Evolutionary conservation across 768 basidiomycete genomes (phyloP), one percentile per base, ranked within the genome.

Genomic region (Artomyces pyxidatus): DNA sequence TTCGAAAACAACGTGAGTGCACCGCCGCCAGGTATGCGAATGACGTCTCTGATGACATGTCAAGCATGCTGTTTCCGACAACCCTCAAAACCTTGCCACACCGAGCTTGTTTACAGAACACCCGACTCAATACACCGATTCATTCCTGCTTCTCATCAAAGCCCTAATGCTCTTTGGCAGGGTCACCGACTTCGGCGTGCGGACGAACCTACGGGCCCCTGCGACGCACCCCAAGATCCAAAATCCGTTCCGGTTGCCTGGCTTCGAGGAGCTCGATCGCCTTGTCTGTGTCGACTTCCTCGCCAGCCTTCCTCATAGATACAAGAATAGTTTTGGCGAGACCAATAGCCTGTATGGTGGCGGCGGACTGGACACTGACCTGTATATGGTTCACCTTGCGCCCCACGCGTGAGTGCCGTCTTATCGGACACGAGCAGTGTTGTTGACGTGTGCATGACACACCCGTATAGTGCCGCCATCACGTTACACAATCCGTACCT

Each of bases 401-500:
- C 89, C 89, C 17, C 83, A 92, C 61, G 88, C 89, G 88, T 89
- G 66, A 64, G 83, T 76, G 11, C 29, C 49, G 48, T 52, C 50
- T 30, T 47, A 40, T 52, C 12, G 30, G 39, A 38, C 19, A 30
- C 49, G 47, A 39, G 27, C 12, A 4, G 51, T 37, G 44, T 44
- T 59, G 52, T 41, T 49, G 58, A 48, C 56, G 26, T 37, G n/a
- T n/a, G n/a, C 42, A 48, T 49, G 19, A 22, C 23, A 44, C 49
- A 44, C 50, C 40, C 12, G 49, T 43, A 17, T 60, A 91, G 88
- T n/a, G 89, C 89, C 10, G 79, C 82, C 9, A 92, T 92, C 53
- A 90, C 90, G 5, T 74, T 92, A 45, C 89, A 92, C 60, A 90
- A 89, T 60, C 78, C 84, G 8, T 90, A 86, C 64, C 71, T 91